A percentile compares a stretch with the other conserved stretches of the same genome.
Evolutionary conservation across 2,329 filamentous ascomycete species (phyloP).

Genomic region (Seiridium unicorne): DNA sequence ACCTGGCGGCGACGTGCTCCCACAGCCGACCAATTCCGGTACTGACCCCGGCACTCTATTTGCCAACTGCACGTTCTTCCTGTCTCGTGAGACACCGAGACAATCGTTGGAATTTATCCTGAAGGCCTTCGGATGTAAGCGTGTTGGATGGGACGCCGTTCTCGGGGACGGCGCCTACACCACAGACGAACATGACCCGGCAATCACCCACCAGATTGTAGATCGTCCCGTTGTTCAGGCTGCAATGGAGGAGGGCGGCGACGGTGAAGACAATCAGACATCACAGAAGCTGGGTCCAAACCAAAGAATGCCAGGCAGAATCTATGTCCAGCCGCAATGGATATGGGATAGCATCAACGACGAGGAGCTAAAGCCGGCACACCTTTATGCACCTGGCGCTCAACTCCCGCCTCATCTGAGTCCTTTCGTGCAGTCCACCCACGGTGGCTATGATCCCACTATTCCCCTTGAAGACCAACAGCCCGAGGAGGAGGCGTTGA

Average conservation of each 20-base stretch:
- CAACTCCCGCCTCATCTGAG: conserved; percentile 91
- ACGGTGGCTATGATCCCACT: conserved; percentile 89
- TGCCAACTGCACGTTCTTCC: conserved; percentile 83
- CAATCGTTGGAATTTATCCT: conserved; percentile 91
- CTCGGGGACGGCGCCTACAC: conserved; percentile 92
- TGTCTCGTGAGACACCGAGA: conserved; percentile 90
- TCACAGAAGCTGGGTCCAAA: conserved; percentile 58
- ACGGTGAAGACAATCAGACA: conserved; percentile 60
- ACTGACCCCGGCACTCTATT: conserved; percentile 76
- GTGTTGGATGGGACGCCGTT: conserved; percentile 90
- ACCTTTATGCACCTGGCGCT: conserved; percentile 86
- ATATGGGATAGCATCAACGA: conserved; percentile 97
- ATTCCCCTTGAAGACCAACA: conserved; percentile 84
- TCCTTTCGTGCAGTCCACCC: conserved; percentile 86
- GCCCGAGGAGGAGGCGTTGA: conserved; percentile 78
- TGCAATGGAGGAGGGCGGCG: conserved; percentile 46
- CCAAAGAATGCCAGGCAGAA: conserved; percentile 82
- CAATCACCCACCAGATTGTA: conserved; percentile 95
- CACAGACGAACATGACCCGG: conserved; percentile 78
- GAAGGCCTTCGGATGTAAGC: conserved; percentile 91
- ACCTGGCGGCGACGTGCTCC: conserved; percentile 80
- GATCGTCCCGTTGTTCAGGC: conserved; percentile 78
- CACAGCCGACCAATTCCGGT: conserved; percentile 69
- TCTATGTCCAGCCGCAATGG: conserved; percentile 96
- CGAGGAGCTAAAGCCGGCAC: conserved; percentile 80